These are phyloP conservation scores for Panellus pusillus DNA, from an alignment of 768 basidiomycete species.

Conservation along the genomic window DNA sequence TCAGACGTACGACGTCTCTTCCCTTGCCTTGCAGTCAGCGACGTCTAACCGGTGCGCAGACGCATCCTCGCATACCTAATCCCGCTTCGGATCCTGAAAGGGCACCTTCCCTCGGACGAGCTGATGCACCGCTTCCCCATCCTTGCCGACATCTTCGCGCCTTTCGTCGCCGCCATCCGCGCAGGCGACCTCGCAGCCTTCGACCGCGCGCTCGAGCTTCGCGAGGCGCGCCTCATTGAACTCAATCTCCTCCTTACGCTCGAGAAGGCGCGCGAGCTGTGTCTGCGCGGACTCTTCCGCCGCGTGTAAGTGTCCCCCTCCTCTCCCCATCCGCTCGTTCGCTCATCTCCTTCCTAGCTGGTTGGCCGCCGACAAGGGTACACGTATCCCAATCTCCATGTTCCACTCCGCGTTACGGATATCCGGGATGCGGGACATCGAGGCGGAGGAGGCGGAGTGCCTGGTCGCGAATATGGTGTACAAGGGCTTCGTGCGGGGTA, in stretches of 20 bases:
- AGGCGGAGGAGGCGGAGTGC: conserved; percentile 86
- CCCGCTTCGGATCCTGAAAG: conserved; percentile 84
- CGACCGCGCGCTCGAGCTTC: conserved; percentile 71
- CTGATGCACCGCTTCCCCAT: conserved; percentile 74
- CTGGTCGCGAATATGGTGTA: conserved; percentile 94
- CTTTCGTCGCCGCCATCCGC: conserved; percentile 80
- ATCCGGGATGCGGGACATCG: conserved; percentile 62
- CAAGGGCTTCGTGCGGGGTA: conserved; percentile 93
- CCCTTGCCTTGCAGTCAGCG: background rate
- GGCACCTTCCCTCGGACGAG: conserved; percentile 75
- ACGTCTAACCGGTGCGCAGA: conserved; percentile 39
- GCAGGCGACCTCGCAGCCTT: conserved; percentile 77
- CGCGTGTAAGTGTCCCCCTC: conserved; percentile 55
- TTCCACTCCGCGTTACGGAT: conserved; percentile 77
- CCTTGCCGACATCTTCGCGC: conserved; percentile 69
- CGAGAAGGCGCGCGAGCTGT: conserved; percentile 86
- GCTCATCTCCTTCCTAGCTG: conserved; percentile 51
- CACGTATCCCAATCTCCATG: conserved; percentile 77
- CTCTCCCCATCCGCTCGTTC: conserved; percentile 4
- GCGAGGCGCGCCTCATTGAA: conserved; percentile 76
- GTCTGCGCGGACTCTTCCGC: conserved; percentile 79
- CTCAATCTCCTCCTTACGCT: conserved; percentile 85
- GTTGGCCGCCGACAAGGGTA: conserved; percentile 70
- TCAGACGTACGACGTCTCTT: conserved; percentile 62
- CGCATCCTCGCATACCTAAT: conserved; percentile 90